Evolutionary conservation across 495 filamentous ascomycete species (phyloP).

Genomic region (Darksidea phi): DNA sequence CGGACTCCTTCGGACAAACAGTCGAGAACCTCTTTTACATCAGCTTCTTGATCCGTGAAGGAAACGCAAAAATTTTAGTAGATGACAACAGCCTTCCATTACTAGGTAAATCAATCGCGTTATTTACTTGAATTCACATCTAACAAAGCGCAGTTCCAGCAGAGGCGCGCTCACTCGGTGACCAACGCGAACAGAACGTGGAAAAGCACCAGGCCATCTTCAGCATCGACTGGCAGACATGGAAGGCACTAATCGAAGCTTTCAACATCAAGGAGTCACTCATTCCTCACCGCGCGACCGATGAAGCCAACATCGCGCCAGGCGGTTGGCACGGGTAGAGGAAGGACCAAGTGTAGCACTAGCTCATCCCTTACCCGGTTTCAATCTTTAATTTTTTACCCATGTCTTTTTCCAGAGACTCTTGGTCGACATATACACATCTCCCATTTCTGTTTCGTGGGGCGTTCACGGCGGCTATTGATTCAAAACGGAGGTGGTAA

Average conservation of each 20-base stretch:
- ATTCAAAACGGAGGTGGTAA: too few species aligned
- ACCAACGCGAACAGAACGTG: slow-evolving; percentile 54
- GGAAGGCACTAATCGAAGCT: slow-evolving; percentile 69
- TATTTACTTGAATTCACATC: neutral
- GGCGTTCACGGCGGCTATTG: too few species aligned
- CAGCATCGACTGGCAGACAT: slow-evolving; percentile 76
- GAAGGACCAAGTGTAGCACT: neutral
- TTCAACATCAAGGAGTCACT: slow-evolving; percentile 75
- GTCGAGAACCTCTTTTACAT: slow-evolving; percentile 97
- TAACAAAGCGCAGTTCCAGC: slow-evolving; percentile 40
- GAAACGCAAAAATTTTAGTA: slow-evolving; percentile 62
- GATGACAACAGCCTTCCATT: slow-evolving; percentile 68
- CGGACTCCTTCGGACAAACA: slow-evolving; percentile 86
- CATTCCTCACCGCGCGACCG: slow-evolving; percentile 76
- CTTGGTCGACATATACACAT: too few species aligned
- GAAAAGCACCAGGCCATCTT: slow-evolving; percentile 73
- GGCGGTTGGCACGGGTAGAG: slow-evolving; percentile 75
- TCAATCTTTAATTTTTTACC: too few species aligned
- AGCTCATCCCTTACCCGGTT: too few species aligned
- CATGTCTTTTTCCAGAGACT: too few species aligned
- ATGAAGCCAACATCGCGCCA: slow-evolving; percentile 55
- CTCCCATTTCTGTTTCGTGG: too few species aligned
- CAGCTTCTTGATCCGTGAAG: slow-evolving; percentile 90
- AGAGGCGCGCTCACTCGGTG: slow-evolving; percentile 49
- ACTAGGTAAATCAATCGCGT: slow-evolving; percentile 58